Evolutionary conservation across 140 eudicot species (phyloP).

Genomic region (Ambrosia hybrid): DNA sequence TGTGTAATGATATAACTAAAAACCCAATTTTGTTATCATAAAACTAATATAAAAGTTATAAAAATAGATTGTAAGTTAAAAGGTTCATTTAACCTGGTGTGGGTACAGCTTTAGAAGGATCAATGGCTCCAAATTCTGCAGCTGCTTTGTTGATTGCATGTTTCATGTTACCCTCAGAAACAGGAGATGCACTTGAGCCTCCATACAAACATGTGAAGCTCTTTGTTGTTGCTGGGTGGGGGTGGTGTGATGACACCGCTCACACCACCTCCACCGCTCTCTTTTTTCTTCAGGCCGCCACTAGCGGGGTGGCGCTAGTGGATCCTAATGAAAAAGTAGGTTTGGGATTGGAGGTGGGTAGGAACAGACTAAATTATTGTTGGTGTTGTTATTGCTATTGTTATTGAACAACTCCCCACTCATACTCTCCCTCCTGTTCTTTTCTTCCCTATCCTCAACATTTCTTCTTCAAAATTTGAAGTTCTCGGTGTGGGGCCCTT

Average conservation of each 20-base stretch:
- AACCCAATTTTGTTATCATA: too few relatives aligned
- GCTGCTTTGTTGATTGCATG: conserved; percentile 69
- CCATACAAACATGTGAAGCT: conserved; percentile 96
- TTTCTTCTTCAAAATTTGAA: conserved; percentile 83
- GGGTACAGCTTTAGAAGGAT: conserved; percentile 65
- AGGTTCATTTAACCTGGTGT: conserved; percentile 37
- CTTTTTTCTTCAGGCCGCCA: conserved; percentile 49
- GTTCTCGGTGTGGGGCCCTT: conserved; percentile 88
- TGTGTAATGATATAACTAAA: too few relatives aligned
- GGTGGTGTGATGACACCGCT: conserved; percentile 20
- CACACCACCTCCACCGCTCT: conserved; percentile 32
- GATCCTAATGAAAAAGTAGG: conserved; percentile 40
- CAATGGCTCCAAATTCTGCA: conserved; percentile 63
- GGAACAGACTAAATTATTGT: conserved; percentile 27
- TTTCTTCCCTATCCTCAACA: conserved; percentile 58
- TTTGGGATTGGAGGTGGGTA: conserved; percentile 50
- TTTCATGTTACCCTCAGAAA: conserved; percentile 69
- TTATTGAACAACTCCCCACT: conserved; percentile 68
- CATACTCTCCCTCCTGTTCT: conserved; percentile 64
- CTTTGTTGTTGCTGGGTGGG: conserved; percentile 49
- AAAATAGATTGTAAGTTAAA: neutral
- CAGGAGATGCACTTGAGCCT: conserved; percentile 95
- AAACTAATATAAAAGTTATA: too few relatives aligned
- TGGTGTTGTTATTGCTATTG: conserved; percentile 19
- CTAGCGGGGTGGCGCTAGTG: conserved; percentile 25